Evolutionary conservation across 306 rosid genomes (phyloP), one percentile per base, ranked within the genome.

Genomic region (Vicia villosa): DNA sequence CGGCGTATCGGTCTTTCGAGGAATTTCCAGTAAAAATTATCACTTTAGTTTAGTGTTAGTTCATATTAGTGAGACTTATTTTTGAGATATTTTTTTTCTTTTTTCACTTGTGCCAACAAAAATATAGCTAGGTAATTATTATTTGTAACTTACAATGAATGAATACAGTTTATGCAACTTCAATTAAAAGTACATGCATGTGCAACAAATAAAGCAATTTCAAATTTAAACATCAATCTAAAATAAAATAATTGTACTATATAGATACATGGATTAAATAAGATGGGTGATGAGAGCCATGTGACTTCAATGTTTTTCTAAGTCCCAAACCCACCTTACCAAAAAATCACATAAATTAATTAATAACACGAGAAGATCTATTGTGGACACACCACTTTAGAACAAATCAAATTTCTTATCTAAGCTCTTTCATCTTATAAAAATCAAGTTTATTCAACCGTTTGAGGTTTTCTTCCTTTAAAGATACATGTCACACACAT

Each of bases 211-310:
- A 28, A 71, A 75, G 75, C 71, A 30, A 63, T 30, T 57, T 79
- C 36, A 60, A 55, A 43, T 22, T 51, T 70, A 61, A 36, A 62
- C 69, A 70, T 67, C 66, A 75, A n/a, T 59, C 82, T 13, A 79
- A 81, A 62, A 65, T 55, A 22, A 72, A 59, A 66, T 75, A 73
- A 66, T 70, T 74, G 75, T 57, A 65, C 71, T 64, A 55, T 64
- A 55, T 59, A 32, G 28, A 30, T 6, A 75, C 24, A 45, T 59
- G 65, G 60, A 66, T 74, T 73, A 71, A 82, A 66, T 65, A 77
- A 80, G 80, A 83, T 81, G 69, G 80, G 41, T 68, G 77, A 81
- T 62, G 75, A 83, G 68, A 81, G 70, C 79, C 88, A 83, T 81
- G 92, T 84, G 90, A 76, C 73, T 73, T 61, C 45, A 15, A 22